These are phyloP conservation scores for Chrysanthemum makinoi DNA, from an alignment of 129 eudicot species.

Conservation along the genomic window DNA sequence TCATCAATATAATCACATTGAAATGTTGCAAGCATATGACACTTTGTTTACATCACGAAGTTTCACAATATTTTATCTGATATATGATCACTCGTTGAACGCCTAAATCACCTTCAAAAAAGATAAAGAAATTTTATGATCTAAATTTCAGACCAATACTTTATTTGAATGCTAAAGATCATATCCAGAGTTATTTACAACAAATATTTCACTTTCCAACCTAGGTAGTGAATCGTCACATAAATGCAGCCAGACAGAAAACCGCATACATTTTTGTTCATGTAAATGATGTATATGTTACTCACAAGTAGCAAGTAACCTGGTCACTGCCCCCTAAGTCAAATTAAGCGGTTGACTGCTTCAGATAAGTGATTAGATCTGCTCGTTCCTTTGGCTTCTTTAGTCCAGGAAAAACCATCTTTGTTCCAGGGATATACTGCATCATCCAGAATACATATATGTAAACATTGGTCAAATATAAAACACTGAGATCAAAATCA, in stretches of 20 bases:
- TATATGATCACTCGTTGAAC: not conserved
- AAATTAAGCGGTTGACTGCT: slow-evolving; percentile 54
- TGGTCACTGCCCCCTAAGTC: not conserved
- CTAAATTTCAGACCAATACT: not conserved
- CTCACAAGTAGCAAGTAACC: not conserved
- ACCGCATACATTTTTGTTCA: not conserved
- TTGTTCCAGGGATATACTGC: slow-evolving; percentile 80
- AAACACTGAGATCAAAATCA: not conserved
- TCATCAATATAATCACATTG: too few species aligned
- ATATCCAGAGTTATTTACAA: not conserved
- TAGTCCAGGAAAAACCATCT: slow-evolving; percentile 86
- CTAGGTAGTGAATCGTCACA: slow-evolving; percentile 1
- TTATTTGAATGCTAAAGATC: slow-evolving; percentile 12
- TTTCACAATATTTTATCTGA: not conserved
- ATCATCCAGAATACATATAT: not conserved
- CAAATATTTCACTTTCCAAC: slow-evolving; percentile 2
- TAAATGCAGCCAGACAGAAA: not conserved
- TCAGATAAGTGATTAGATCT: slow-evolving; percentile 73
- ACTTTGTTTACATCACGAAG: not conserved
- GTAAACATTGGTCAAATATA: not conserved
- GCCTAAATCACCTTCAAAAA: not conserved
- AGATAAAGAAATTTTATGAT: not conserved
- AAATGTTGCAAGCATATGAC: too few species aligned
- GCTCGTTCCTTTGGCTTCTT: slow-evolving; percentile 85
- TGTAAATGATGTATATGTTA: not conserved